Conservation (phyloP, 2,329 filamentous ascomycete species). For the Tolypocladium endophyticum region DNA sequence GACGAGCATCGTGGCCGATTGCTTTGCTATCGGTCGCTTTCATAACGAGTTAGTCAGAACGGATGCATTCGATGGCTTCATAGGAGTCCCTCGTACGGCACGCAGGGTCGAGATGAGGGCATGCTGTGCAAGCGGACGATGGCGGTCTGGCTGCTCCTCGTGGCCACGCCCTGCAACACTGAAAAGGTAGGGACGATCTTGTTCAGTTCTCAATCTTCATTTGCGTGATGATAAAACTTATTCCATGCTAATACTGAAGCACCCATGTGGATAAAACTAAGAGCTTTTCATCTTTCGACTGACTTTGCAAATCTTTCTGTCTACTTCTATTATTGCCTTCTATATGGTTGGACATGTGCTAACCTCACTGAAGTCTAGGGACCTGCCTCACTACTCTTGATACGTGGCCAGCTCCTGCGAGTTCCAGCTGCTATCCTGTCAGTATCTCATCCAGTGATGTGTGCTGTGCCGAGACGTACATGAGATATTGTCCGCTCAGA, state of each 20-base stretch:
- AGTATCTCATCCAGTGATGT: conserved; percentile 4
- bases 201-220: conserved; percentile 14
- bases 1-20: conserved; percentile 22
- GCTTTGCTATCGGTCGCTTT: conserved; percentile 33
- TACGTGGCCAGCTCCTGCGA: conserved; percentile 40
- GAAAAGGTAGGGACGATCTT: conserved; percentile 15
- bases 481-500: conserved; percentile 68
- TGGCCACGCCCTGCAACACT: background rate
- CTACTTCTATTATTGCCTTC: conserved; percentile 8
- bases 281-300: conserved; percentile 83
- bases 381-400: conserved; percentile 24
- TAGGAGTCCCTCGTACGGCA: conserved; percentile 4
- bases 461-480: conserved; percentile 31
- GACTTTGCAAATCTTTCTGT: conserved; percentile 33
- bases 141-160: background rate
- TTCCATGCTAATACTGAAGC: conserved; percentile 73
- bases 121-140: background rate
- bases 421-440: conserved; percentile 22
- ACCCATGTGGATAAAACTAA: conserved; percentile 53
- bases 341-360: conserved; percentile 7
- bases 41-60: no score
- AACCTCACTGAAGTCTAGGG: conserved; percentile 6
- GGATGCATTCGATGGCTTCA: conserved; percentile 24
- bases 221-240: conserved; percentile 54
- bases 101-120: background rate